Percentiles rank a stretch among this genome's conserved stretches.
phyloP scores from a whole-genome alignment of 495 filamentous ascomycete species.

The Aspergillus sclerotiicarbonarius region DNA sequence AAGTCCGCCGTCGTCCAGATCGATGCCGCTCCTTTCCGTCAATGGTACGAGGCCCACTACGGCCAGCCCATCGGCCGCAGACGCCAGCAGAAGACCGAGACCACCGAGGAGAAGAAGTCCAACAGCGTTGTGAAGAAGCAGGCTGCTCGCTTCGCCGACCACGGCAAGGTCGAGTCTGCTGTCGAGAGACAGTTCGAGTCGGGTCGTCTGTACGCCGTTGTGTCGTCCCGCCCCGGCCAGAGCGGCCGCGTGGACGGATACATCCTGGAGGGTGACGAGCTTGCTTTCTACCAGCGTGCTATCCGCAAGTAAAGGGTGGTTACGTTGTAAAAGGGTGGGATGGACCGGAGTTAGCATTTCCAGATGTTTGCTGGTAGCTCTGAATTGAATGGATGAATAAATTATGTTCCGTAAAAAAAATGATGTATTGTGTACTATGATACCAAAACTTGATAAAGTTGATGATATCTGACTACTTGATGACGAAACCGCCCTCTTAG shows the following conservation, averaged over 20 bases:
- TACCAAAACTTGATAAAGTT: background rate
- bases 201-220: constrained; percentile 89
- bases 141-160: constrained; percentile 71
- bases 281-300: constrained; percentile 98
- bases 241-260: constrained; percentile 95
- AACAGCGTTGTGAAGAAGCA: constrained; percentile 95
- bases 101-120: constrained; percentile 81
- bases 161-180: constrained; percentile 88
- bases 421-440: background rate
- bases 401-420: background rate
- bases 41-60: constrained; percentile 99
- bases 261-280: constrained; percentile 97
- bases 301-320: constrained; percentile 79
- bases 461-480: background rate
- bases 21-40: constrained; percentile 96
- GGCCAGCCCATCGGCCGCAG: constrained; percentile 82
- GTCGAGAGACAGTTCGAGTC: constrained; percentile 99
- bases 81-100: constrained; percentile 76
- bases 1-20: constrained; percentile 97
- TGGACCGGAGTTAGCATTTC: background rate
- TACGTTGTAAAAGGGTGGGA: background rate
- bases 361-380: background rate
- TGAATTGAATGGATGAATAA: constrained; percentile 1
- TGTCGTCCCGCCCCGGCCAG: constrained; percentile 92
- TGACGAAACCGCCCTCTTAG: background rate